Percentiles rank a stretch among this genome's conserved stretches.
Conservation (phyloP, 73 alveolate genomes). For the Tetrahymena malaccensis region DNA sequence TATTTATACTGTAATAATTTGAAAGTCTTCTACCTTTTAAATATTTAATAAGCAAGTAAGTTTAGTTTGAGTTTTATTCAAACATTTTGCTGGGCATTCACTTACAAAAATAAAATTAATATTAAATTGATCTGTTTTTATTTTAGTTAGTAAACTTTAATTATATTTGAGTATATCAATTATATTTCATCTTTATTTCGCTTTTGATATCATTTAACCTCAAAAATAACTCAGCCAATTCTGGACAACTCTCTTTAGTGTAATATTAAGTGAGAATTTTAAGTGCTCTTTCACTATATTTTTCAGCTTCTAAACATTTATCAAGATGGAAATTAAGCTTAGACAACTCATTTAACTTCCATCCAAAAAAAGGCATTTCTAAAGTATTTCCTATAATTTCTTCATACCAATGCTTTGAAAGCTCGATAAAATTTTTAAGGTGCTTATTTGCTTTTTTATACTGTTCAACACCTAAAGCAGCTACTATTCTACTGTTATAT, state of each 20-base stretch:
- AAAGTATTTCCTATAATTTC: not conserved
- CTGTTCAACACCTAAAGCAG: not conserved
- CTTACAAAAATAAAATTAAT: too few species aligned
- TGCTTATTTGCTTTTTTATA: not conserved
- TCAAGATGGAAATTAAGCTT: not conserved
- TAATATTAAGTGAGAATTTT: not conserved
- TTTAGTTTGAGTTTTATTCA: too few species aligned
- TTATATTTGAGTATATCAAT: not conserved
- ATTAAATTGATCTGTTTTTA: too few species aligned
- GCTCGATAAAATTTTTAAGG: not conserved
- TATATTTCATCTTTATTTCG: not conserved
- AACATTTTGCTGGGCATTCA: too few species aligned
- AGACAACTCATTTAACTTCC: not conserved
- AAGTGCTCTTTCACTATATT: not conserved
- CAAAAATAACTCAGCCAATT: not conserved
- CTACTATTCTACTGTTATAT: not conserved
- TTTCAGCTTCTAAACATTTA: not conserved
- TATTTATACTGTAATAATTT: too few species aligned
- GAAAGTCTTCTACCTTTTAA: too few species aligned
- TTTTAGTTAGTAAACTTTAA: too few species aligned
- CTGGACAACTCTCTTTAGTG: not conserved
- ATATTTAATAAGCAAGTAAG: too few species aligned
- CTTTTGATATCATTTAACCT: not conserved
- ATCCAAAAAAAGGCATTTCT: not conserved
- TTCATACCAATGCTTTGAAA: not conserved